Conservation (phyloP, 1,139 yeast genomes). For the Magnusiomyces ingens region DNA sequence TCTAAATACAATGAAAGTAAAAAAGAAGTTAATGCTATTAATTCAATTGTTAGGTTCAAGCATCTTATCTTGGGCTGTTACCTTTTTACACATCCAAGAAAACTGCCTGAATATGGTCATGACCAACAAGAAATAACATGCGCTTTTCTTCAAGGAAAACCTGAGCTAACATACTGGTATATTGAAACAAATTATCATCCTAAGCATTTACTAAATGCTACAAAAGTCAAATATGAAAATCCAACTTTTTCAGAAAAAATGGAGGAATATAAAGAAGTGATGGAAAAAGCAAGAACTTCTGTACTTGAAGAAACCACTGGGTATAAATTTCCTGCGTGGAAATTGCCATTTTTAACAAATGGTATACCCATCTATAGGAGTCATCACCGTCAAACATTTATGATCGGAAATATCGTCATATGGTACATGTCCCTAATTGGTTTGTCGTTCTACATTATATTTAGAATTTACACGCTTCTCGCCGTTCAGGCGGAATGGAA, state of each 20-base stretch:
- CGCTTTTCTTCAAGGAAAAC: conserved; percentile 50
- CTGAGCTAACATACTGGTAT: conserved; percentile 55
- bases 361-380: conserved; percentile 50
- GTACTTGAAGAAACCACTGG: conserved; percentile 9
- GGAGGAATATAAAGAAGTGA: conserved; percentile 24
- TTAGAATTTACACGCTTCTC: conserved; percentile 21
- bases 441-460: conserved; percentile 16
- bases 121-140: conserved; percentile 73
- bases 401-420: conserved; percentile 52
- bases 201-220: conserved; percentile 26
- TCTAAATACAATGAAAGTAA: conserved; percentile 32
- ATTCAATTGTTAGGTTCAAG: conserved; percentile 50
- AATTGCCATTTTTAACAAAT: conserved; percentile 45
- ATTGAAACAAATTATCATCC: conserved; percentile 61
- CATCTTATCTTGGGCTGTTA: conserved; percentile 58
- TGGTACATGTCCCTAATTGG: conserved; percentile 36
- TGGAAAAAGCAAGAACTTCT: conserved; percentile 11
- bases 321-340: conserved; percentile 29
- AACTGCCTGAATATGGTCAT: conserved; percentile 63
- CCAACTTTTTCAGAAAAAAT: conserved; percentile 31
- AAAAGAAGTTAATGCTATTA: conserved; percentile 44
- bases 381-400: conserved; percentile 42
- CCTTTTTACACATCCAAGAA: conserved; percentile 53
- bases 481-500: conserved; percentile 21
- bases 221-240: conserved; percentile 26